Percentiles rank a stretch among this genome's conserved stretches.
Evolutionary conservation across 192 early-diverging fungal genomes (phyloP).

Genomic region (Rhizoclosmatium globosum): DNA sequence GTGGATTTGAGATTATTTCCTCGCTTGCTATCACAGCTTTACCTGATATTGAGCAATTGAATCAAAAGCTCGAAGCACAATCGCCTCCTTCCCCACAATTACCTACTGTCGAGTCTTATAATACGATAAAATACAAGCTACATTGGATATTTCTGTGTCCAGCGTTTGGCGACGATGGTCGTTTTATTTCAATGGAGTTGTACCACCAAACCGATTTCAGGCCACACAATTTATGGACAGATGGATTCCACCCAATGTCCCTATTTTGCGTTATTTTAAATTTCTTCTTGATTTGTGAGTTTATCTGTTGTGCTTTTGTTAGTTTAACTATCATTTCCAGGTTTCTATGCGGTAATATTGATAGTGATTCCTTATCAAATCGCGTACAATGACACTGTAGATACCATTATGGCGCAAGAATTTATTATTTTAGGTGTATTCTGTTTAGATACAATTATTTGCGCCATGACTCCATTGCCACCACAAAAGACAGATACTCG

Average conservation of each 20-base stretch:
- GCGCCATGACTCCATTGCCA: not conserved
- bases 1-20: slow-evolving; percentile 9
- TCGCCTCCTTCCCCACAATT: not conserved
- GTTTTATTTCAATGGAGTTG: slow-evolving; percentile 1
- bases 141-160: slow-evolving; percentile 28
- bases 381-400: slow-evolving; percentile 12
- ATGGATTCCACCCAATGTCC: slow-evolving; percentile 30
- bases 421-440: slow-evolving; percentile 3
- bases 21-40: slow-evolving; percentile 20
- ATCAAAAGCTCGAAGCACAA: not conserved
- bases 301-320: not conserved
- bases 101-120: not conserved
- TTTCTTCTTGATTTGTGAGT: slow-evolving; percentile 4
- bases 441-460: not conserved
- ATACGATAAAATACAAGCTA: not conserved
- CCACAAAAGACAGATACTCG: slow-evolving; percentile 2
- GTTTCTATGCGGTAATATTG: not conserved
- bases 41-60: slow-evolving; percentile 16
- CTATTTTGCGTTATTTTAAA: slow-evolving; percentile 1
- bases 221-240: slow-evolving; percentile 3
- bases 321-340: not conserved
- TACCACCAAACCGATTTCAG: slow-evolving; percentile 17
- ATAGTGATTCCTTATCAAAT: slow-evolving; percentile 13
- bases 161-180: slow-evolving; percentile 24
- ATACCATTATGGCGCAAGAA: not conserved